These are phyloP conservation scores for Acacia crassicarpa DNA, from an alignment of 306 rosid genomes.

Conservation along the genomic window DNA sequence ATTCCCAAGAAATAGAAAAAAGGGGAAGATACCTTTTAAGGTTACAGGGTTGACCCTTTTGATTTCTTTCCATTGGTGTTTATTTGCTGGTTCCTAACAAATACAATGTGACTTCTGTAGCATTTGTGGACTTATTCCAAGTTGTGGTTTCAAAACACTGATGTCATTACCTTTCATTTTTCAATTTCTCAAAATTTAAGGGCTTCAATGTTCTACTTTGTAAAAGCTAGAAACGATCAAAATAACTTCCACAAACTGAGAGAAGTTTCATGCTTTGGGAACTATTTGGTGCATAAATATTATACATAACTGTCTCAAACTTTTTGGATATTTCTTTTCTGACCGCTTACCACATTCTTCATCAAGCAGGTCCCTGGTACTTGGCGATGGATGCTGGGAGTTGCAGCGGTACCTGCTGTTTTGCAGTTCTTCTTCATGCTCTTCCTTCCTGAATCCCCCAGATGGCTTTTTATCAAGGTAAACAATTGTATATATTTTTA, in stretches of 20 bases:
- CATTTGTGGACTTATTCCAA: not conserved
- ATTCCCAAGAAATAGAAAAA: too few species aligned
- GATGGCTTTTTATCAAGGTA: slow-evolving; percentile 90
- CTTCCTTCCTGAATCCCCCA: slow-evolving; percentile 87
- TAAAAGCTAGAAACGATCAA: not conserved
- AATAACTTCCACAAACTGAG: not conserved
- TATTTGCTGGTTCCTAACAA: too few species aligned
- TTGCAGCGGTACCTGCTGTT: slow-evolving; percentile 77
- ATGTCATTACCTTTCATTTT: not conserved
- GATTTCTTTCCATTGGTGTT: too few species aligned
- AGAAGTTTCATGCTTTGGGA: not conserved
- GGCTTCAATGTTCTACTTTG: not conserved
- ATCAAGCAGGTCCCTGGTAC: slow-evolving; percentile 80
- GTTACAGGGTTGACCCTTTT: too few species aligned
- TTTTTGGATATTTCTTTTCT: slow-evolving; percentile 3
- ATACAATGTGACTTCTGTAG: not conserved
- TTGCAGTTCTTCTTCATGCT: slow-evolving; percentile 76
- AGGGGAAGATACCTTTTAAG: too few species aligned
- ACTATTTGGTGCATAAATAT: too few species aligned
- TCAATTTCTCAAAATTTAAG: not conserved
- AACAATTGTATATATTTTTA: not conserved
- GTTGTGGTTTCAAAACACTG: not conserved
- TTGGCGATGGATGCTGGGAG: slow-evolving; percentile 99
- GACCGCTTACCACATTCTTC: slow-evolving; percentile 20
- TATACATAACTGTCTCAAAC: not conserved